Percentiles rank a stretch among this genome's conserved stretches.
Evolutionary conservation across 805 yeast species (phyloP).

Genomic region (Candida nanaspora): DNA sequence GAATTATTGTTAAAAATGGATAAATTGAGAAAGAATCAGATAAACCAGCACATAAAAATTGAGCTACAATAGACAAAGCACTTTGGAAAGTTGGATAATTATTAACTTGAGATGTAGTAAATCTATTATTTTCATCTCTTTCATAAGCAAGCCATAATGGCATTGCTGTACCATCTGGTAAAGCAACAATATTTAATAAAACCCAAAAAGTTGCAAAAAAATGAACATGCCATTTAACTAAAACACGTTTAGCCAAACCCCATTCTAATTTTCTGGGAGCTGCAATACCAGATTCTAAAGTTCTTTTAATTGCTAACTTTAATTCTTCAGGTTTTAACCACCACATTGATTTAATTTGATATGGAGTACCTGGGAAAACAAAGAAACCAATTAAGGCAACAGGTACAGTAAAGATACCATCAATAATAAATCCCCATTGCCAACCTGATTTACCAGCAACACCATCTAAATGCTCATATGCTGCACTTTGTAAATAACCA

Average conservation of each 20-base stretch:
- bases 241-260: conserved; percentile 39
- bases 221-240: conserved; percentile 49
- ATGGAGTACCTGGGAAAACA: conserved; percentile 46
- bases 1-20: conserved; percentile 27
- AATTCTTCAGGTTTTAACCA: conserved; percentile 17
- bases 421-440: conserved; percentile 65
- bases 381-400: conserved; percentile 48
- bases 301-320: conserved; percentile 33
- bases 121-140: conserved; percentile 15
- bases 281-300: conserved; percentile 28
- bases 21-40: conserved; percentile 30
- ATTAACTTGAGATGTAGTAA: conserved; percentile 27
- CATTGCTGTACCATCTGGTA: conserved; percentile 34
- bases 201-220: conserved; percentile 44
- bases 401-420: conserved; percentile 51
- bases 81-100: conserved; percentile 34
- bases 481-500: conserved; percentile 38
- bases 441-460: conserved; percentile 48
- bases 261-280: conserved; percentile 21
- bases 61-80: conserved; percentile 34
- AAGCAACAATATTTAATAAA: conserved; percentile 30
- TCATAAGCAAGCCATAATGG: conserved; percentile 31
- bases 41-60: conserved; percentile 30
- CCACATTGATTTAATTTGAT: conserved; percentile 17
- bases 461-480: conserved; percentile 33